These are phyloP conservation scores for Aspergillus ruber DNA, from an alignment of 2,329 filamentous ascomycete species.

Conservation along the genomic window DNA sequence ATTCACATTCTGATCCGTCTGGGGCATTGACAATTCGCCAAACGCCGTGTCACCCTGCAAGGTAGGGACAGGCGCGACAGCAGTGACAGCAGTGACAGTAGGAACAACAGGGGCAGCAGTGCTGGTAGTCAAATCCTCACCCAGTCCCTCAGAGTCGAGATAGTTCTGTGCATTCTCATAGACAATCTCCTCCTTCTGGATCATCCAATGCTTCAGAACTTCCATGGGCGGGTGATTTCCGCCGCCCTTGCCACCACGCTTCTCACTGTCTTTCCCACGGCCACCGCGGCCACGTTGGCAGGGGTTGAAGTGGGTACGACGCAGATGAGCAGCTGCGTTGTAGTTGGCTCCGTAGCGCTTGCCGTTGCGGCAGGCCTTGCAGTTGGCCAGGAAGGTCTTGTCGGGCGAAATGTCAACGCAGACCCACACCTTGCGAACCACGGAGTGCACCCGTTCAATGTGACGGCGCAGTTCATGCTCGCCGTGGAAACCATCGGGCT, in stretches of 20 bases:
- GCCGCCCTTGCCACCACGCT: slow-evolving; percentile 56
- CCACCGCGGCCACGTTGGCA: slow-evolving; percentile 51
- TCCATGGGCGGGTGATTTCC: slow-evolving; percentile 58
- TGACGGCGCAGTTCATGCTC: slow-evolving; percentile 75
- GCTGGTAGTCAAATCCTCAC: slow-evolving; percentile 13
- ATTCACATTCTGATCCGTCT: slow-evolving; percentile 13
- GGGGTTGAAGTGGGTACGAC: slow-evolving; percentile 79
- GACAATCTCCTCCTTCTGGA: slow-evolving; percentile 48
- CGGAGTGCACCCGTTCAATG: slow-evolving; percentile 59
- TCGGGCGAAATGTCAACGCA: slow-evolving; percentile 54
- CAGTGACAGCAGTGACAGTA: slow-evolving; percentile 1
- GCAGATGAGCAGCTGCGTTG: slow-evolving; percentile 85
- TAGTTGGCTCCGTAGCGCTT: slow-evolving; percentile 91
- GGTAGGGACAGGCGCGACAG: too few species aligned
- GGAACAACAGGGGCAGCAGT: slow-evolving; percentile 4
- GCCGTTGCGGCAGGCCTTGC: slow-evolving; percentile 69
- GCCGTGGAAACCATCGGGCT: slow-evolving; percentile 74
- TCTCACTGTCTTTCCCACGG: slow-evolving; percentile 53
- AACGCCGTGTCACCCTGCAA: slow-evolving; percentile 10
- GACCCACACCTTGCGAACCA: slow-evolving; percentile 55
- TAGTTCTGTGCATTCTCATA: slow-evolving; percentile 26
- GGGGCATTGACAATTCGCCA: slow-evolving; percentile 7
- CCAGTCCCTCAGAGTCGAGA: slow-evolving; percentile 18
- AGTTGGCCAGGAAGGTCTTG: slow-evolving; percentile 65
- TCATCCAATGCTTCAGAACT: slow-evolving; percentile 55